phyloP scores from a whole-genome alignment of 306 rosid species.

The Hylodesmum podocarpum region DNA sequence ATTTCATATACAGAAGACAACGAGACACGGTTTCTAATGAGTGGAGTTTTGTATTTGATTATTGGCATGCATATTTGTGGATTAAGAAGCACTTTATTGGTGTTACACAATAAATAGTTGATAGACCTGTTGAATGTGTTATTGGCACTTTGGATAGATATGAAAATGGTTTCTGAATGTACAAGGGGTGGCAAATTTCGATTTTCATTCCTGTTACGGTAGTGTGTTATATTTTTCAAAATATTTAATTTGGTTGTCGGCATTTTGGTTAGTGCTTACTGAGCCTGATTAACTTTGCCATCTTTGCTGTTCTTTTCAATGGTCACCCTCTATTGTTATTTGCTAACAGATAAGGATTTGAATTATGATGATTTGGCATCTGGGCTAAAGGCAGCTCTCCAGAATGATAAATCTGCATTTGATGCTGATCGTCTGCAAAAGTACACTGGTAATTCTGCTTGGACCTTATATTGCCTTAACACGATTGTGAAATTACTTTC shows the following conservation, averaged over 20 bases:
- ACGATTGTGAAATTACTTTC: background rate
- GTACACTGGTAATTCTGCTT: constrained; percentile 60
- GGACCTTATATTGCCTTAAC: constrained; percentile 8
- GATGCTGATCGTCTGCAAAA: constrained; percentile 90
- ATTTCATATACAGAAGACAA: background rate
- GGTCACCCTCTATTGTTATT: background rate
- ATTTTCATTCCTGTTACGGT: background rate
- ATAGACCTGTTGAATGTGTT: background rate
- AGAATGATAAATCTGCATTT: constrained; percentile 76
- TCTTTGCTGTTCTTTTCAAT: constrained; percentile 7
- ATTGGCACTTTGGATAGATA: background rate
- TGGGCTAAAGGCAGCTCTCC: constrained; percentile 75
- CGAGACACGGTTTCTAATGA: background rate
- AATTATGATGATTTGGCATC: constrained; percentile 81
- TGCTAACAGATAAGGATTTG: constrained; percentile 69
- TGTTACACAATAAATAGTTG: background rate
- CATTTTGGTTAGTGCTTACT: background rate
- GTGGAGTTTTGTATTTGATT: background rate
- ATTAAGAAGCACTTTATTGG: background rate
- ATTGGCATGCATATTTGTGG: background rate
- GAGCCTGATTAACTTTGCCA: background rate
- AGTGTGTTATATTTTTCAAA: background rate
- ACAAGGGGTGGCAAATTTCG: constrained; percentile 14
- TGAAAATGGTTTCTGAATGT: constrained; percentile 13
- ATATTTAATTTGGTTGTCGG: background rate